Base-by-base conservation (phyloP, 2,329 filamentous ascomycete genomes). In the Penicillium sp. region DNA sequence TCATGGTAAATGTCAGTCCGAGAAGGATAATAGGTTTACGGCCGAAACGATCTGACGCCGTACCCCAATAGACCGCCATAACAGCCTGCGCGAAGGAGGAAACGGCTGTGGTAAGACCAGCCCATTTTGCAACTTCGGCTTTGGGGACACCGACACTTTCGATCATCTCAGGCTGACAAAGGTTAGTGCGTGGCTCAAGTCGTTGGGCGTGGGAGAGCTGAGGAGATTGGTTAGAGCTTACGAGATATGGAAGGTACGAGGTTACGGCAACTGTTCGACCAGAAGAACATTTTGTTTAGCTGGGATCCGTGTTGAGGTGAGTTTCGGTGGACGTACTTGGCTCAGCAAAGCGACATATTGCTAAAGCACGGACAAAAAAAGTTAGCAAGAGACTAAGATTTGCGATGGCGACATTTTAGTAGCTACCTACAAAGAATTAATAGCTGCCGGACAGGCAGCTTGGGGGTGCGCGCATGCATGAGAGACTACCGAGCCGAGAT, bases 21-120 rank as follows among this genome's bases (percentile, higher is more conserved):
- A 84, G 72, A 15, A 98, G 82, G 62, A 98, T 91, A 45, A 90
- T 86, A 0, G 90, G 90, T 73, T 97, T 97, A 60, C 94, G 87
- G 21, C 94, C 95, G 64, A 91, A 87, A 48, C 78, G 81, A 75
- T 98, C 95, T 0, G 92, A 91, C 2, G 89, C 85, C 66, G 88
- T 85, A 6, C 92, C 90, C 91, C 91, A 94, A 1, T 86, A 80
- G 1, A 94, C 86, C 19, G 90, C 91, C 6, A 90, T 91, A 19
- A 86, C 54, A 67, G 88, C 90, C 76, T 94, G 91, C 31, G 86
- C 84, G 11, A 92, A 75, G 2, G 91, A 91, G 75, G 93, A 92
- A 65, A 88, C 83, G 48, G 90, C 88, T 1, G 89, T 89, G 5
- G 88, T 90, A 60, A 92, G 79, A 56, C 90, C 90, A n/a, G 89